Percentiles rank a stretch among this genome's conserved stretches.
Evolutionary conservation across 2,329 filamentous ascomycete genomes (phyloP).

Genomic region (Neonectria neomacrospora): DNA sequence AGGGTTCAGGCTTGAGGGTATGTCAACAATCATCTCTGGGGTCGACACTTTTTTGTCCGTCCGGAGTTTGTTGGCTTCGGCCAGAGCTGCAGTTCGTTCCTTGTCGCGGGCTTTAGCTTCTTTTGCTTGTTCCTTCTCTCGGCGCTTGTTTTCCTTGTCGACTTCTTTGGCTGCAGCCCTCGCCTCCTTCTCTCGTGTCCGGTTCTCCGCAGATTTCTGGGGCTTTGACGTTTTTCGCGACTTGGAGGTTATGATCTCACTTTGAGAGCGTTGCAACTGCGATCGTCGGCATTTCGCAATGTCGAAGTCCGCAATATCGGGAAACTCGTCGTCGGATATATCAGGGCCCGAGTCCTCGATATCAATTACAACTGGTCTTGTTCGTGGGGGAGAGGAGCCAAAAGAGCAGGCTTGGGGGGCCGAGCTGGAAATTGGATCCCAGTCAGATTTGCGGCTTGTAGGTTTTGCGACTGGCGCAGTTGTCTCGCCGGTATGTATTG

Average conservation of each 20-base stretch:
- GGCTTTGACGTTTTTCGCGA: constrained; percentile 33
- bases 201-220: constrained; percentile 51
- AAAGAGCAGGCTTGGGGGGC: constrained; percentile 54
- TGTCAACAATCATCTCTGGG: constrained; percentile 80
- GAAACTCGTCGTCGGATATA: constrained; percentile 60
- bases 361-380: constrained; percentile 46
- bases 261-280: constrained; percentile 46
- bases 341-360: constrained; percentile 50
- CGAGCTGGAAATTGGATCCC: constrained; percentile 66
- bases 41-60: constrained; percentile 79
- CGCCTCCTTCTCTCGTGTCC: constrained; percentile 53
- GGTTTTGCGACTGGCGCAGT: constrained; percentile 13
- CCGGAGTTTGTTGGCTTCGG: constrained; percentile 77
- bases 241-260: constrained; percentile 43
- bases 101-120: constrained; percentile 72
- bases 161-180: constrained; percentile 62
- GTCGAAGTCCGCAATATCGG: constrained; percentile 57
- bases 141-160: constrained; percentile 66
- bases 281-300: constrained; percentile 45
- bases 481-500: constrained; percentile 16
- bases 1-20: constrained; percentile 67
- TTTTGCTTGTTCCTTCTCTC: constrained; percentile 68
- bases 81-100: constrained; percentile 71
- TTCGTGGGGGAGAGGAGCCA: constrained; percentile 32
- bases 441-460: constrained; percentile 42